Evolutionary conservation across 2,329 filamentous ascomycete genomes (phyloP).

Genomic region (Metarhizium humberi): DNA sequence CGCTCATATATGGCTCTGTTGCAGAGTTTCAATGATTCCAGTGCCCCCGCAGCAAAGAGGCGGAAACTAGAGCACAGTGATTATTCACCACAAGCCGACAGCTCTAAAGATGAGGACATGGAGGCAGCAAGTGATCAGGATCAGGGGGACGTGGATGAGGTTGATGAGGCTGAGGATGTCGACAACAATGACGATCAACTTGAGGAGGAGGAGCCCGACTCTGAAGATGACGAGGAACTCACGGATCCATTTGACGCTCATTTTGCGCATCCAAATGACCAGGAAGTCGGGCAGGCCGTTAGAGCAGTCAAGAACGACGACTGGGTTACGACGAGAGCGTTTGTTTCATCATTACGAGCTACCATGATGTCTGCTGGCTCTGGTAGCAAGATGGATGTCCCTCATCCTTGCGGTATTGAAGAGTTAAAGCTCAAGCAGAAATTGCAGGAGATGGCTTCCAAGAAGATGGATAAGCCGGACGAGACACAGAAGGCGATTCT

Average conservation of each 20-base stretch:
- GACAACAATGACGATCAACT: slow-evolving; percentile 7
- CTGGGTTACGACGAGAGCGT: slow-evolving; percentile 40
- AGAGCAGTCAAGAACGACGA: slow-evolving; percentile 38
- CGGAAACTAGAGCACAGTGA: slow-evolving; percentile 41
- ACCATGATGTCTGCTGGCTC: slow-evolving; percentile 37
- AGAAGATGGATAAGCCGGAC: slow-evolving; percentile 48
- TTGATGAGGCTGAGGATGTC: slow-evolving; percentile 13
- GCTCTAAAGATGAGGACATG: background rate
- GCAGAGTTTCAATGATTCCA: slow-evolving; percentile 42
- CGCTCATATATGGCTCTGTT: slow-evolving; percentile 50
- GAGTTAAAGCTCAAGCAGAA: slow-evolving; percentile 51
- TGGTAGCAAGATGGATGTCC: slow-evolving; percentile 21
- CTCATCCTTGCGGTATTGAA: slow-evolving; percentile 46
- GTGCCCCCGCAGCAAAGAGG: slow-evolving; percentile 41
- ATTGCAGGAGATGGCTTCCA: slow-evolving; percentile 44
- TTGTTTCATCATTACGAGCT: slow-evolving; percentile 37
- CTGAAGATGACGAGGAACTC: slow-evolving; percentile 42
- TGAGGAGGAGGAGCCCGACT: slow-evolving; percentile 22
- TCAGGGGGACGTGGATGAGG: slow-evolving; percentile 14
- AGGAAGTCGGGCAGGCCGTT: slow-evolving; percentile 44
- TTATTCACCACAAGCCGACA: slow-evolving; percentile 12
- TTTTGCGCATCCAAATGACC: slow-evolving; percentile 60
- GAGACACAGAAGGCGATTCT: slow-evolving; percentile 56
- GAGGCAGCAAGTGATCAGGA: slow-evolving; percentile 32
- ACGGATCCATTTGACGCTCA: slow-evolving; percentile 73